Percentiles rank a stretch among this genome's conserved stretches.
phyloP scores from a whole-genome alignment of 2,329 filamentous ascomycete species.

The Ascocoryne sarcoides region DNA sequence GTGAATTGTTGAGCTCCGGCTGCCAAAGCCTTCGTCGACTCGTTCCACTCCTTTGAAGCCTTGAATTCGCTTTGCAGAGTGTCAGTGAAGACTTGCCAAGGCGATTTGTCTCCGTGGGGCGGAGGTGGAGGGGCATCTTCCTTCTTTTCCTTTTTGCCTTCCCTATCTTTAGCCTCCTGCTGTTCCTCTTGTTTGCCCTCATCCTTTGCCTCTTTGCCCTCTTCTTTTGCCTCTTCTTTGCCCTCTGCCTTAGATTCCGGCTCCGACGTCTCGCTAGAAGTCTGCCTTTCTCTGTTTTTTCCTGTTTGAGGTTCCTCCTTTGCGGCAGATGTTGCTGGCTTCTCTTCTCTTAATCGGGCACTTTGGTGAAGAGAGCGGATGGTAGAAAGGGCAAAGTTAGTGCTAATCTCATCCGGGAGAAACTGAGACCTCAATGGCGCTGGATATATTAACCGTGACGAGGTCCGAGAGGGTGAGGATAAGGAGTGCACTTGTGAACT shows the following conservation, averaged over 20 bases:
- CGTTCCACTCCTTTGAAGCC: conserved; percentile 97
- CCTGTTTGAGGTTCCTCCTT: conserved; percentile 16
- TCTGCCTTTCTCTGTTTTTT: conserved; percentile 15
- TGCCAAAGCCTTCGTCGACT: conserved; percentile 90
- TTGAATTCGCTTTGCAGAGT: conserved; percentile 93
- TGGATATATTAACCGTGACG: conserved; percentile 31
- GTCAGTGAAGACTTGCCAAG: conserved; percentile 97
- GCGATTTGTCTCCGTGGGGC: conserved; percentile 96
- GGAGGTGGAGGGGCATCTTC: conserved; percentile 71
- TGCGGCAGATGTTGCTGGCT: conserved; percentile 15
- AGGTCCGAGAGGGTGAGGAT: conserved; percentile 26
- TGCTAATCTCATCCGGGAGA: conserved; percentile 28
- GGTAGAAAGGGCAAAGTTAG: conserved; percentile 5
- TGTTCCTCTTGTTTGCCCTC: conserved; percentile 37
- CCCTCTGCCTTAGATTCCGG: conserved; percentile 28
- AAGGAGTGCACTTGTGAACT: conserved; percentile 17
- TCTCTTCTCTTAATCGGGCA: conserved; percentile 20
- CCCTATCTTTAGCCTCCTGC: conserved; percentile 45
- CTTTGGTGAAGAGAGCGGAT: conserved; percentile 20
- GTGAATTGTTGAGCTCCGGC: conserved; percentile 84
- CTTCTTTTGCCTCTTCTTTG: conserved; percentile 16
- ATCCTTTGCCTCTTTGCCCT: conserved; percentile 31
- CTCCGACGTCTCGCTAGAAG: conserved; percentile 15
- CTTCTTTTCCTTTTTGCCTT: conserved; percentile 39
- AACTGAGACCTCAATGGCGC: conserved; percentile 31